Evolutionary conservation across 257 asterid species (phyloP).

Genomic region (Plantago elongata): DNA sequence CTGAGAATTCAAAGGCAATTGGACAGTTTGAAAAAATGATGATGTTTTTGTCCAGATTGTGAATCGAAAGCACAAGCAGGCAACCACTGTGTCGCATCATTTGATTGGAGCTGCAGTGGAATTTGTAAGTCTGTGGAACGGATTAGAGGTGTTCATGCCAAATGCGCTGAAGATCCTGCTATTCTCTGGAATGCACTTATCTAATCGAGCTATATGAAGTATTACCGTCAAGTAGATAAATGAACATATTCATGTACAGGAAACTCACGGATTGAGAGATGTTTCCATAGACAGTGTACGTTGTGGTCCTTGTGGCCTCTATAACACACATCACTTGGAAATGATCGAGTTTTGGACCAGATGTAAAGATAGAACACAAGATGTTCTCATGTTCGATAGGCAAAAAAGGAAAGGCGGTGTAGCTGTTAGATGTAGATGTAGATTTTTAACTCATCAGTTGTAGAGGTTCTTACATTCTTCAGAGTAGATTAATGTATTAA

Average conservation of each 20-base stretch:
- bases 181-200: constrained; percentile 44
- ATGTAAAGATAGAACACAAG: not conserved
- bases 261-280: not conserved
- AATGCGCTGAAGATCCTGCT: constrained; percentile 45
- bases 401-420: not conserved
- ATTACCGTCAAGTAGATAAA: not conserved
- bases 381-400: not conserved
- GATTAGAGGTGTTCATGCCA: constrained; percentile 44
- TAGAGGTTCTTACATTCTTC: not conserved
- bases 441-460: constrained; percentile 4
- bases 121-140: constrained; percentile 53
- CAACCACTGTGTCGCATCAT: constrained; percentile 41
- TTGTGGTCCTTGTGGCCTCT: too few relatives aligned
- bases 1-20: not conserved
- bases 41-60: constrained; percentile 33
- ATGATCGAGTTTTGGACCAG: not conserved
- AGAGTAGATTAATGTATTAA: too few relatives aligned
- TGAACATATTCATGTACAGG: not conserved
- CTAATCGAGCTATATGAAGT: constrained; percentile 11
- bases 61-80: constrained; percentile 49
- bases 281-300: too few relatives aligned
- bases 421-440: not conserved
- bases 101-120: constrained; percentile 68
- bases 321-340: too few relatives aligned
- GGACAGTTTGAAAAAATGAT: not conserved